Evolutionary conservation across 1,284 basidiomycete species (phyloP), one percentile per base, ranked within the genome.

Genomic region (Cryptococcus jaspeensis): DNA sequence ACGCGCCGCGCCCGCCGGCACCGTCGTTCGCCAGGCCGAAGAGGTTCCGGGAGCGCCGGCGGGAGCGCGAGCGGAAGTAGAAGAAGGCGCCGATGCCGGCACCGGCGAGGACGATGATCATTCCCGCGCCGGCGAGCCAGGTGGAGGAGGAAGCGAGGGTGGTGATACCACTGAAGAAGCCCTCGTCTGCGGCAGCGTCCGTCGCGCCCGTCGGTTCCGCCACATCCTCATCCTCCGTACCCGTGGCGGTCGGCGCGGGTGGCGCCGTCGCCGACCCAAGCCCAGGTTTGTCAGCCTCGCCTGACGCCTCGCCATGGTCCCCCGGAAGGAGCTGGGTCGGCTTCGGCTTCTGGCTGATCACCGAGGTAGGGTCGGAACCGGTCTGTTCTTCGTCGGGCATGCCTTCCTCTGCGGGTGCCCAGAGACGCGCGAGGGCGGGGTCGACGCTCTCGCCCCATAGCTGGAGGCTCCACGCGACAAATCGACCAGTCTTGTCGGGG

Each of bases 401-500:
- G 18, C 75, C 74, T 22, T 68, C 60, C 44, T 69, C 67, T 5
- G 76, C 72, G 0, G 80, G 74, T 18, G 64, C 59, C 77, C 87
- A 98, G 51, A 81, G 81, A 63, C 81, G 82, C 8, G 87, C 85
- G 54, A 86, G 82, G 7, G 81, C 71, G 0, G 90, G 77, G 73
- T 98, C 92, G 50, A 88, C 83, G 16, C 85, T 81, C n/a, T 89
- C 87, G 32, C 96, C 96, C 92, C 93, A 99, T 23, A 99, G 83
- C 60, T 88, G 86, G 80, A 98, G 87, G 51, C 86, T 85, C 95
- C 95, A 99, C 15, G 89, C 89, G 44, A 91, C 81, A 80, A 99
- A 92, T 12, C 82, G 83, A 48, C 96, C 96, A 42, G 81, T 84
- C 52, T 84, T 81, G 6, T 80, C 78, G 35, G 85, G 78, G 55